These are phyloP conservation scores for Microthlaspi erraticum DNA, from an alignment of 345 rosid genomes.

Conservation along the genomic window DNA sequence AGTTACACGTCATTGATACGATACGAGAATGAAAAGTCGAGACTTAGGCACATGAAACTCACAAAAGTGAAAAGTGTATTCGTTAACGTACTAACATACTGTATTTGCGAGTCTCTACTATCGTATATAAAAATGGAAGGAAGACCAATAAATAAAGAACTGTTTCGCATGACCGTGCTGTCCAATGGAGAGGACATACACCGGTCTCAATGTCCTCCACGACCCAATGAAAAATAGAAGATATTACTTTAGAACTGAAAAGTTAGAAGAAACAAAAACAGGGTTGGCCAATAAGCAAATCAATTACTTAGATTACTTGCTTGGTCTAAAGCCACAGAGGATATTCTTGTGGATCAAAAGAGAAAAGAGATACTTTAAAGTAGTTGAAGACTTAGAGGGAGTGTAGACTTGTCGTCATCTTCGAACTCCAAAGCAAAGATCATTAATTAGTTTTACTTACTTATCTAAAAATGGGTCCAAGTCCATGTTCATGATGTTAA, in stretches of 20 bases:
- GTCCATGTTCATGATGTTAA: conserved; percentile 20
- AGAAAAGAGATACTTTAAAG: conserved; percentile 25
- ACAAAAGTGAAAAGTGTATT: not conserved
- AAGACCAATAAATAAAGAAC: conserved; percentile 25
- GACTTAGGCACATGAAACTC: conserved; percentile 37
- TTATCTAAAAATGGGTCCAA: conserved; percentile 6
- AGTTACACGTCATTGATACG: conserved; percentile 18
- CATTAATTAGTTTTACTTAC: conserved; percentile 20
- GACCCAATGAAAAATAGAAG: conserved; percentile 4
- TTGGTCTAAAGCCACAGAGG: conserved; percentile 24
- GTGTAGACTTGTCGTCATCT: conserved; percentile 33
- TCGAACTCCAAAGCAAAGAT: conserved; percentile 25
- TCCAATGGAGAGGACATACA: conserved; percentile 35
- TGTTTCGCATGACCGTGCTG: conserved; percentile 11
- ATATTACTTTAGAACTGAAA: not conserved
- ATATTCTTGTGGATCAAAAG: conserved; percentile 37
- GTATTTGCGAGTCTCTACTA: conserved; percentile 16
- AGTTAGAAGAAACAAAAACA: not conserved
- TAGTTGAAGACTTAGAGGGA: conserved; percentile 21
- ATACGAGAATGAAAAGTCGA: conserved; percentile 27
- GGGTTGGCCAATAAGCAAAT: conserved; percentile 26
- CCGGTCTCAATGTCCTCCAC: conserved; percentile 32
- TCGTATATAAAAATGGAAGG: not conserved
- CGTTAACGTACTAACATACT: not conserved
- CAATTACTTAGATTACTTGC: conserved; percentile 13